Base-by-base conservation (phyloP, 2,329 filamentous ascomycete genomes). In the Pleomassaria siparia region DNA sequence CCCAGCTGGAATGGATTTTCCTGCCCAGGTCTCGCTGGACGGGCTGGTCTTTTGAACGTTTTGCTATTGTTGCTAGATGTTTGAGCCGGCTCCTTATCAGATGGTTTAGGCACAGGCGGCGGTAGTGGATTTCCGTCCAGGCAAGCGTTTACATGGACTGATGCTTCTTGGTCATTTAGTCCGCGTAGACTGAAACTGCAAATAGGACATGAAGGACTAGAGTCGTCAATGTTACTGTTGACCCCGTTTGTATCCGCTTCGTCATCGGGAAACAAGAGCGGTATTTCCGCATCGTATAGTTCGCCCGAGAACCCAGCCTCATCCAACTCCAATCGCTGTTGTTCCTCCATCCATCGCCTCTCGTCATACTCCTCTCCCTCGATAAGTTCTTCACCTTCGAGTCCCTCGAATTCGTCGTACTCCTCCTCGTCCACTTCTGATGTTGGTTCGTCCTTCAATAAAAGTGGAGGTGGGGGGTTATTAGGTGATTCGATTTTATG, bases 81-180 rank as follows among this genome's bases (percentile, higher is more conserved):
- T 29, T 46, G 20, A 32, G 42, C 51, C 24, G 8, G 42, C 9
- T 59, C 50, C 15, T 46, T 45, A 24, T 53, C 28, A 12, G 28
- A n/a, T 10, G 18, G 50, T 40, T 55, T 56, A 8, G 55, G 22
- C 5, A 62, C 59, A 25, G 68, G 80, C 12, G 87, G 60, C 2
- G 85, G 80, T 36, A 83, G 80, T 4, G 87, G 81, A 37, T 87
- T 87, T 1, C 90, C 90, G 66, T 99, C 94, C 2, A 99, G 77
- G 70, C 94, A 99, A 9, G 86, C 84, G 67, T 99, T 99, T 55
- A 99, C 94, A 69, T 99, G 94, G 2, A 86, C 74, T 6, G 87
- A 88, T 9, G 85, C 87, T 58, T 92, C 82, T 64, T 91, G 66
- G 47, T 83, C 50, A 72, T 65, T 46, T 16, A 72, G 67, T 0